Conservation (phyloP, 108 stramenopile genomes). For the Fragilaria crotonensis region DNA sequence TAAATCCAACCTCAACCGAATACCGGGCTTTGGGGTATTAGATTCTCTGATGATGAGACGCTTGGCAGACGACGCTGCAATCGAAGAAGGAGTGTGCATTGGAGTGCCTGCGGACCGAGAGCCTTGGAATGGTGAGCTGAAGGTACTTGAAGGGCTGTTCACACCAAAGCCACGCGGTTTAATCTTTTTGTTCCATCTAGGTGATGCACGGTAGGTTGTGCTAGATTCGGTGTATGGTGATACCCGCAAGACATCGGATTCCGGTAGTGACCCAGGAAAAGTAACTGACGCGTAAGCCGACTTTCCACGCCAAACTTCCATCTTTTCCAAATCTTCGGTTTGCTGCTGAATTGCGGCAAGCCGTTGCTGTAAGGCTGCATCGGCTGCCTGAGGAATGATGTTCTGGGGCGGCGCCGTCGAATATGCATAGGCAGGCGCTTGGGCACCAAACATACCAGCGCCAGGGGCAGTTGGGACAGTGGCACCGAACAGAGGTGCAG, state of each 20-base stretch:
- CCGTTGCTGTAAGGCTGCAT: constrained; percentile 63
- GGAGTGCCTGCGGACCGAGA: constrained; percentile 2
- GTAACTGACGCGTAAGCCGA: constrained; percentile 11
- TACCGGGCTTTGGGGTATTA: constrained; percentile 48
- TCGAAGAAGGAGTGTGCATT: constrained; percentile 45
- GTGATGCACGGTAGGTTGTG: constrained; percentile 32
- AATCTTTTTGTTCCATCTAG: constrained; percentile 60
- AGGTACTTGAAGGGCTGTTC: constrained; percentile 1
- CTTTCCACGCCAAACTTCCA: constrained; percentile 60
- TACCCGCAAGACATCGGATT: constrained; percentile 17
- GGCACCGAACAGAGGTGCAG: constrained; percentile 41
- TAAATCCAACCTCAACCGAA: constrained; percentile 38
- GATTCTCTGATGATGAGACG: constrained; percentile 49
- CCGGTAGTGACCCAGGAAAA: constrained; percentile 12
- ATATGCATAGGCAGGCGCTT: constrained; percentile 19
- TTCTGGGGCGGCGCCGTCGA: constrained; percentile 13
- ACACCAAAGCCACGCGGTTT: constrained; percentile 71
- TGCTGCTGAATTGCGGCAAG: constrained; percentile 69
- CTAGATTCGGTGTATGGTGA: constrained; percentile 9
- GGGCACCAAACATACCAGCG: constrained; percentile 34
- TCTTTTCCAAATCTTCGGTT: constrained; percentile 63
- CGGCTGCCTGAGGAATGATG: constrained; percentile 54
- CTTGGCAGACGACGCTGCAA: constrained; percentile 47
- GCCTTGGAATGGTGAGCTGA: too few species aligned
- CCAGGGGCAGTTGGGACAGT: constrained; percentile 21